Evolutionary conservation across 148 eudicot species (phyloP).

Genomic region (Camellia sinensis): DNA sequence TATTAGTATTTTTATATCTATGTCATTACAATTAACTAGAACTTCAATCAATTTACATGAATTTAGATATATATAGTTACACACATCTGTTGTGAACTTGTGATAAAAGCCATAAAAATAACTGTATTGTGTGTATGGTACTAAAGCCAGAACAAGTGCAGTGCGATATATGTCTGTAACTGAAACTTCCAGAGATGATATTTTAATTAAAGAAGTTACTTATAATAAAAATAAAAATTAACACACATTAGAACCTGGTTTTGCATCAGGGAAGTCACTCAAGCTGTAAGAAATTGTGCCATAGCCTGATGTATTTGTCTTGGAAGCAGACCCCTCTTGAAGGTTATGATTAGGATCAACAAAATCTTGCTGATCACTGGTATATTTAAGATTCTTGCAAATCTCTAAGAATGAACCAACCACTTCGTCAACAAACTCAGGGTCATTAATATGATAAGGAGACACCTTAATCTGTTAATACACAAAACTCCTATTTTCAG

Average conservation of each 20-base stretch:
- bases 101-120: background rate
- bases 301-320: constrained; percentile 20
- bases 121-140: background rate
- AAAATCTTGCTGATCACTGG: constrained; percentile 25
- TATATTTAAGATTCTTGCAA: constrained; percentile 28
- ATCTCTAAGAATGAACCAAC: constrained; percentile 81
- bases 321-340: constrained; percentile 32
- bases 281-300: constrained; percentile 46
- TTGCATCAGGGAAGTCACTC: constrained; percentile 80
- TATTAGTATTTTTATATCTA: background rate
- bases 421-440: constrained; percentile 78
- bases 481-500: background rate
- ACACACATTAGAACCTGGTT: constrained; percentile 57
- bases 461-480: constrained; percentile 53
- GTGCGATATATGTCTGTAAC: background rate
- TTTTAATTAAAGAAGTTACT: background rate
- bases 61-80: background rate
- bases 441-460: constrained; percentile 87
- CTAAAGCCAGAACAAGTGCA: constrained; percentile 9
- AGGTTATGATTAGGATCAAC: constrained; percentile 27
- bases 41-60: background rate
- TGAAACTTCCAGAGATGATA: background rate
- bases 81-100: background rate
- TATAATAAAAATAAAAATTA: background rate
- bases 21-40: background rate